phyloP scores from a whole-genome alignment of 495 filamentous ascomycete species.

The Aspergillus hancockii region DNA sequence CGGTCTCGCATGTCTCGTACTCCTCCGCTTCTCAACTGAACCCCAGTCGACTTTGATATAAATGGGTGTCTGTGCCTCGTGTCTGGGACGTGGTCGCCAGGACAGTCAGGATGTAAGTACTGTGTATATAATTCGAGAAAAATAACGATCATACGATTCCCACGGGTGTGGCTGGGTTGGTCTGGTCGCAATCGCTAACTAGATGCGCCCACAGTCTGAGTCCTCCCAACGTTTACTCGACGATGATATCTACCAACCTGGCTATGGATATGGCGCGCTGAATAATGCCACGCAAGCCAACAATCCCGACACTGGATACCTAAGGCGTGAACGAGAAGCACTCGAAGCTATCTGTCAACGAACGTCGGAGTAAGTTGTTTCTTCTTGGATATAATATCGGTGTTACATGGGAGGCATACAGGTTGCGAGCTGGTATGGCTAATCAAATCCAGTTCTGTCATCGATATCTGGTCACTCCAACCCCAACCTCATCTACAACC shows the following conservation, averaged over 20 bases:
- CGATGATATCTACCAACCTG: slow-evolving; percentile 51
- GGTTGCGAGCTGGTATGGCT: no score
- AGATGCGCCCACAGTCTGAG: slow-evolving; percentile 34
- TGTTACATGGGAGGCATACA: no score
- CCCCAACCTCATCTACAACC: slow-evolving; percentile 51
- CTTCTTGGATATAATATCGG: neutral
- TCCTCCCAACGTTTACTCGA: slow-evolving; percentile 51
- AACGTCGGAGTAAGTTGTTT: slow-evolving; percentile 48
- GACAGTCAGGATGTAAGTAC: slow-evolving; percentile 49
- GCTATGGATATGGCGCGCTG: slow-evolving; percentile 50
- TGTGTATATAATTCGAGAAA: neutral
- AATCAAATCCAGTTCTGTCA: slow-evolving; percentile 37
- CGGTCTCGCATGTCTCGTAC: slow-evolving; percentile 32
- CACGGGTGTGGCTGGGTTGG: neutral
- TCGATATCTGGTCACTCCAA: slow-evolving; percentile 53
- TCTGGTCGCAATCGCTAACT: slow-evolving; percentile 25
- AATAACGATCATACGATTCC: neutral
- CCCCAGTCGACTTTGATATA: slow-evolving; percentile 18
- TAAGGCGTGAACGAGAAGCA: slow-evolving; percentile 53
- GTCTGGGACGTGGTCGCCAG: slow-evolving; percentile 48
- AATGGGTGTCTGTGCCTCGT: slow-evolving; percentile 56
- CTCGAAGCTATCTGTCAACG: slow-evolving; percentile 54
- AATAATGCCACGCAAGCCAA: slow-evolving; percentile 39
- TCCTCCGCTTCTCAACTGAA: slow-evolving; percentile 22
- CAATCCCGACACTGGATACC: slow-evolving; percentile 50